A percentile compares a stretch with the other conserved stretches of the same genome.
Evolutionary conservation across 2,329 filamentous ascomycete genomes (phyloP).

Genomic region (Xenoacremonium recifei): DNA sequence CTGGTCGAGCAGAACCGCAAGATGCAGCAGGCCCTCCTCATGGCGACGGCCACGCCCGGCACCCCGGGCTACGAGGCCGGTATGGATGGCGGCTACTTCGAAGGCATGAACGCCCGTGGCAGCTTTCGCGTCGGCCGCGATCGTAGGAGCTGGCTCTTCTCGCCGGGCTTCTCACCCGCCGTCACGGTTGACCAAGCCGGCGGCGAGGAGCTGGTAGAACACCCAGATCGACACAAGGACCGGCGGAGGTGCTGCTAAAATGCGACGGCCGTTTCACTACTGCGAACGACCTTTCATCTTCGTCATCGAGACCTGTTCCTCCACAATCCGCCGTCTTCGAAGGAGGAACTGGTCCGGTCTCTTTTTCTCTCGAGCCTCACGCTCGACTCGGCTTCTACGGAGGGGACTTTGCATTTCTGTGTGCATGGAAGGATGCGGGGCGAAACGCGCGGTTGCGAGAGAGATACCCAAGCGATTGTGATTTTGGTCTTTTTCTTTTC

Average conservation of each 20-base stretch:
- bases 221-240: slow-evolving; percentile 15
- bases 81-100: slow-evolving; percentile 51
- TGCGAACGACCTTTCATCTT: background rate
- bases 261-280: background rate
- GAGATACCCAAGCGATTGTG: slow-evolving; percentile 25
- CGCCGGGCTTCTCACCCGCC: slow-evolving; percentile 51
- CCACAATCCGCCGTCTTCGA: too few relatives aligned
- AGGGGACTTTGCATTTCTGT: background rate
- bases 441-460: slow-evolving; percentile 12
- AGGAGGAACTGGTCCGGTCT: background rate
- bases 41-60: slow-evolving; percentile 52
- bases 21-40: slow-evolving; percentile 57
- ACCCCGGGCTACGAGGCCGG: slow-evolving; percentile 46
- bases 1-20: slow-evolving; percentile 64
- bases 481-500: slow-evolving; percentile 13
- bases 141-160: slow-evolving; percentile 58
- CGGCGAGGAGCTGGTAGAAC: slow-evolving; percentile 27
- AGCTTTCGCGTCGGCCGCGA: slow-evolving; percentile 60
- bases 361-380: background rate
- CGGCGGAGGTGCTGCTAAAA: slow-evolving; percentile 31
- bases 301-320: too few relatives aligned
- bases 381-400: too few relatives aligned
- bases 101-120: slow-evolving; percentile 42
- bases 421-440: slow-evolving; percentile 15
- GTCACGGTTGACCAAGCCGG: slow-evolving; percentile 46